Conservation (phyloP, 345 rosid species). For the Firmiana major region DNA sequence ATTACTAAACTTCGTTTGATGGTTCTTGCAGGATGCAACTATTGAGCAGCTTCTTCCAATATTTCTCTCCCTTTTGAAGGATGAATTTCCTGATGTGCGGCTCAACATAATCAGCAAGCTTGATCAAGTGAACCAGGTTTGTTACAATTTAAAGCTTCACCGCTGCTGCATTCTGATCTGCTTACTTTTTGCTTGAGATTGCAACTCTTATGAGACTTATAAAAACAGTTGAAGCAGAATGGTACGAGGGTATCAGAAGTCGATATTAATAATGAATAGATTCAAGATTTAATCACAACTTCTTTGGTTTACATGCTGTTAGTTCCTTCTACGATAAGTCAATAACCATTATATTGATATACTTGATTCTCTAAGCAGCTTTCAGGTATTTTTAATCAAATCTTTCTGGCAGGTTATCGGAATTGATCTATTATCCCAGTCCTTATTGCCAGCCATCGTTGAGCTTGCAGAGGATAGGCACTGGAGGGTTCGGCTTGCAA, state of each 20-base stretch:
- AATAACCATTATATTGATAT: neutral
- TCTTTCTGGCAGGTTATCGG: conserved; percentile 70
- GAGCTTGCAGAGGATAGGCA: conserved; percentile 99
- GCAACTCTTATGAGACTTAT: neutral
- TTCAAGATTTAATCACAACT: neutral
- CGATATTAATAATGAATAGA: neutral
- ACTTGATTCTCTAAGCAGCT: neutral
- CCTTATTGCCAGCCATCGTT: conserved; percentile 89
- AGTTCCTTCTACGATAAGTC: too few relatives aligned
- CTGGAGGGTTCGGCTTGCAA: conserved; percentile 95
- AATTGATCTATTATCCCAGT: conserved; percentile 90
- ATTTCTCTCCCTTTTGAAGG: conserved; percentile 89
- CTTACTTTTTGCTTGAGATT: neutral
- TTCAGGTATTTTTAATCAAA: neutral
- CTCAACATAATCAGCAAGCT: conserved; percentile 96
- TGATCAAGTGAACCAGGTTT: conserved; percentile 97
- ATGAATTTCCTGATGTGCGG: conserved; percentile 96
- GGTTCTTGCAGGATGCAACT: conserved; percentile 70
- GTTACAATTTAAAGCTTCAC: conserved; percentile 13
- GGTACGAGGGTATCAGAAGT: neutral
- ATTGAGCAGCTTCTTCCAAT: conserved; percentile 96
- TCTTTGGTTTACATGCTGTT: too few relatives aligned
- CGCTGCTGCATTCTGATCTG: neutral
- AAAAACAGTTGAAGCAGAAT: neutral
- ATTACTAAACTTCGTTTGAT: conserved; percentile 17